phyloP scores from a whole-genome alignment of 2,329 filamentous ascomycete genomes.

The Penicillium psychrosexuale region DNA sequence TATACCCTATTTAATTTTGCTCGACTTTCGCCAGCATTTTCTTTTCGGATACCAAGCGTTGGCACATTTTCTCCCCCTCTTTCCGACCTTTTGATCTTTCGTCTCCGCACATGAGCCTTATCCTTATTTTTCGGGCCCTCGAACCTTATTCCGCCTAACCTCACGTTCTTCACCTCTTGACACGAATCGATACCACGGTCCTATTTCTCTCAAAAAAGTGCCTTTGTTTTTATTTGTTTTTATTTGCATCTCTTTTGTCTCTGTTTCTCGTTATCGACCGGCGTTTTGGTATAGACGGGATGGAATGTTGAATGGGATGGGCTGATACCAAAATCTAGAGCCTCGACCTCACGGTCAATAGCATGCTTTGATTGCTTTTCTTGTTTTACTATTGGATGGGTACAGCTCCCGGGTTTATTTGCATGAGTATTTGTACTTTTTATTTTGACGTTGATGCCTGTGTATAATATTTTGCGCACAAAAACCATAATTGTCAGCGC shows the following conservation, averaged over 20 bases:
- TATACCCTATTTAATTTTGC: slow-evolving; percentile 30
- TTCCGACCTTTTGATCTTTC: slow-evolving; percentile 11
- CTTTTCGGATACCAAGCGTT: slow-evolving; percentile 27
- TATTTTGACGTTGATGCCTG: slow-evolving; percentile 21
- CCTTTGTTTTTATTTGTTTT: slow-evolving; percentile 20
- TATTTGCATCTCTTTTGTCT: slow-evolving; percentile 8
- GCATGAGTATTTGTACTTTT: slow-evolving; percentile 14
- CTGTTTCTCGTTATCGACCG: slow-evolving; percentile 23
- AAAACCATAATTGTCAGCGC: slow-evolving; percentile 5
- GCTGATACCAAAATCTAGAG: slow-evolving; percentile 43
- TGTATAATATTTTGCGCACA: slow-evolving; percentile 11
- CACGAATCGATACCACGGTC: slow-evolving; percentile 12
- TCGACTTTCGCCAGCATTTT: slow-evolving; percentile 23
- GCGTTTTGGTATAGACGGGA: slow-evolving; percentile 42
- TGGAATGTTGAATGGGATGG: slow-evolving; percentile 34
- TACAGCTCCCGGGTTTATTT: slow-evolving; percentile 6
- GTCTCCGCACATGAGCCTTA: slow-evolving; percentile 13
- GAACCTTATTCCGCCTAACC: slow-evolving; percentile 5
- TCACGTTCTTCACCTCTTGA: slow-evolving; percentile 10
- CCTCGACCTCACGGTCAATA: slow-evolving; percentile 39
- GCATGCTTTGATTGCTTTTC: slow-evolving; percentile 22
- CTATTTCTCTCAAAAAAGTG: slow-evolving; percentile 20
- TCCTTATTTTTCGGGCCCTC: slow-evolving; percentile 13
- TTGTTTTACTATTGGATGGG: slow-evolving; percentile 16
- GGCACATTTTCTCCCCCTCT: slow-evolving; percentile 11